phyloP scores from a whole-genome alignment of 1,284 basidiomycete genomes.

The Moesziomyces aphidis region DNA sequence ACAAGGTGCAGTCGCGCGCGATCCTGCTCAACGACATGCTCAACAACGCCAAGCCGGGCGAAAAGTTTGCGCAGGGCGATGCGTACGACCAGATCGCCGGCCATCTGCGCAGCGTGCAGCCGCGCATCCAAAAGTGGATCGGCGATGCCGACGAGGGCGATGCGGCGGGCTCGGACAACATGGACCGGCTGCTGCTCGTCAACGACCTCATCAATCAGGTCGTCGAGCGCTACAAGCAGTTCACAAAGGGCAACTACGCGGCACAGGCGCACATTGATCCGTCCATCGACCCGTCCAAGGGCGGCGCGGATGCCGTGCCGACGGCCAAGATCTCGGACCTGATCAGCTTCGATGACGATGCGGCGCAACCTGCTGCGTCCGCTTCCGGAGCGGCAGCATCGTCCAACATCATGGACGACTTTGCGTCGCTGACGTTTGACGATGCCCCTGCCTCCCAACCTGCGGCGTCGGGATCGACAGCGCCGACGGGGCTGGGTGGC shows the following conservation, averaged over 20 bases:
- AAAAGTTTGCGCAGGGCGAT: slow-evolving; percentile 76
- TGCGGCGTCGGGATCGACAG: not conserved
- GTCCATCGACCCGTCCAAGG: slow-evolving; percentile 63
- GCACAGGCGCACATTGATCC: slow-evolving; percentile 74
- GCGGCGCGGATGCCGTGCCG: slow-evolving; percentile 60
- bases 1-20: slow-evolving; percentile 93
- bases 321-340: slow-evolving; percentile 63
- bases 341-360: slow-evolving; percentile 65
- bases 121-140: slow-evolving; percentile 98
- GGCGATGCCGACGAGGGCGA: slow-evolving; percentile 86
- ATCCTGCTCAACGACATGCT: slow-evolving; percentile 95
- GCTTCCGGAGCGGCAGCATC: slow-evolving; percentile 3
- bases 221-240: slow-evolving; percentile 87
- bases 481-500: slow-evolving; percentile 19
- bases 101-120: slow-evolving; percentile 84
- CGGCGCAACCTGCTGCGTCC: not conserved
- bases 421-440: slow-evolving; percentile 61
- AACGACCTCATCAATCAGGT: slow-evolving; percentile 98
- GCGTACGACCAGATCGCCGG: slow-evolving; percentile 95
- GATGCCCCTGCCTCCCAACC: slow-evolving; percentile 13
- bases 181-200: slow-evolving; percentile 92
- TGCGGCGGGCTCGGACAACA: slow-evolving; percentile 75
- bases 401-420: slow-evolving; percentile 55
- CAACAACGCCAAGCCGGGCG: slow-evolving; percentile 85
- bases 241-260: slow-evolving; percentile 85